Conservation (phyloP, 768 basidiomycete genomes). For the Galerina sulciceps region DNA sequence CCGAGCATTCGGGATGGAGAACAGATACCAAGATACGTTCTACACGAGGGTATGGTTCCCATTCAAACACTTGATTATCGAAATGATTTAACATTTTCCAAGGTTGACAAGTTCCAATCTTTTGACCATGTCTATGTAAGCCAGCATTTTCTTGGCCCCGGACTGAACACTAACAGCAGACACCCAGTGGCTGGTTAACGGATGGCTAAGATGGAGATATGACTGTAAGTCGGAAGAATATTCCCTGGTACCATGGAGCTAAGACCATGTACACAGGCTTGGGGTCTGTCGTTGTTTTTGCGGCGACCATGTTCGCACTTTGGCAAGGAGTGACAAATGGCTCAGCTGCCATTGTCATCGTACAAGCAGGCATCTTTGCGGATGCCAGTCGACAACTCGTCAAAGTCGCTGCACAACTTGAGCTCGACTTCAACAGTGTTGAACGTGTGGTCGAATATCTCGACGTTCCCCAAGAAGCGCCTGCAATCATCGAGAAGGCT, state of each 20-base stretch:
- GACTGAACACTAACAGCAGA: conserved; percentile 19
- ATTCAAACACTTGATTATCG: not conserved
- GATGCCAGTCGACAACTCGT: conserved; percentile 71
- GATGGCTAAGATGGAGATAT: conserved; percentile 76
- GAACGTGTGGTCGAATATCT: conserved; percentile 77
- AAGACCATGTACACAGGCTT: conserved; percentile 43
- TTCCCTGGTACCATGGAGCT: not conserved
- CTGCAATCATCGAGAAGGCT: conserved; percentile 54
- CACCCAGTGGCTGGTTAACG: conserved; percentile 65
- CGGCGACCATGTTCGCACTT: conserved; percentile 72
- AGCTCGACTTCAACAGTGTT: conserved; percentile 76
- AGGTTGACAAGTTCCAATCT: conserved; percentile 70
- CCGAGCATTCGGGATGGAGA: conserved; percentile 75
- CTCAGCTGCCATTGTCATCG: conserved; percentile 71
- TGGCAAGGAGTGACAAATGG: conserved; percentile 60
- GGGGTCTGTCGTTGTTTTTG: conserved; percentile 71
- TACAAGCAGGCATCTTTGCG: conserved; percentile 71
- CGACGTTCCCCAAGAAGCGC: conserved; percentile 69
- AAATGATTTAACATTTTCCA: not conserved
- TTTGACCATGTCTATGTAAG: conserved; percentile 74
- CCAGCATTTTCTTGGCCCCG: conserved; percentile 7
- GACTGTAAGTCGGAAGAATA: conserved; percentile 52
- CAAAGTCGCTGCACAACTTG: conserved; percentile 68
- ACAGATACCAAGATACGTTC: conserved; percentile 65
- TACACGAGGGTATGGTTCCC: conserved; percentile 49